Conservation (phyloP, 305 asterid genomes). For the Fraxinus baroniana region DNA sequence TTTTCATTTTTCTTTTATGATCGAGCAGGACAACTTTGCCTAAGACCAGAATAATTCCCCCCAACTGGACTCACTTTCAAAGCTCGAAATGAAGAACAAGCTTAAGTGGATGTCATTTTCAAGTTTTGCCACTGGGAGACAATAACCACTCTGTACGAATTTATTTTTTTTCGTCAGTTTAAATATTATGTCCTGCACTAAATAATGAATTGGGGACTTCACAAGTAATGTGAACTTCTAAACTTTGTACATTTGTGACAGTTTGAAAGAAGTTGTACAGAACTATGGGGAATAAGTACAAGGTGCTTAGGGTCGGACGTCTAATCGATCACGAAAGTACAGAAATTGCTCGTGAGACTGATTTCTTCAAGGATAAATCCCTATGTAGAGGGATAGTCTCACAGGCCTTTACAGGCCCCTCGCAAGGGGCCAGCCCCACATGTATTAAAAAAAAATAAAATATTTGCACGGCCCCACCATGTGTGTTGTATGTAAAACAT, state of each 20-base stretch:
- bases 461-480: too few species aligned
- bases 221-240: background rate
- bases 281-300: background rate
- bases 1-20: background rate
- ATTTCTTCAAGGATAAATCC: too few species aligned
- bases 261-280: background rate
- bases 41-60: background rate
- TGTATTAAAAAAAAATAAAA: too few species aligned
- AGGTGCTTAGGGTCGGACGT: background rate
- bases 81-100: background rate
- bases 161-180: background rate
- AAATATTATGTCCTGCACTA: background rate
- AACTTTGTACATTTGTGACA: background rate
- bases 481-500: too few species aligned
- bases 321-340: background rate
- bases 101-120: background rate
- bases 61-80: background rate
- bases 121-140: background rate
- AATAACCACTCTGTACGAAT: background rate
- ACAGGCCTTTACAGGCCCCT: too few species aligned
- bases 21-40: background rate
- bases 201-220: background rate
- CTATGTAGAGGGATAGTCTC: too few species aligned
- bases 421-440: too few species aligned
- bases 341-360: background rate